A percentile compares a stretch with the other conserved stretches of the same genome.
These are phyloP conservation scores for Iris macrosiphon DNA, from an alignment of 106 monocot species.

Conservation along the genomic window DNA sequence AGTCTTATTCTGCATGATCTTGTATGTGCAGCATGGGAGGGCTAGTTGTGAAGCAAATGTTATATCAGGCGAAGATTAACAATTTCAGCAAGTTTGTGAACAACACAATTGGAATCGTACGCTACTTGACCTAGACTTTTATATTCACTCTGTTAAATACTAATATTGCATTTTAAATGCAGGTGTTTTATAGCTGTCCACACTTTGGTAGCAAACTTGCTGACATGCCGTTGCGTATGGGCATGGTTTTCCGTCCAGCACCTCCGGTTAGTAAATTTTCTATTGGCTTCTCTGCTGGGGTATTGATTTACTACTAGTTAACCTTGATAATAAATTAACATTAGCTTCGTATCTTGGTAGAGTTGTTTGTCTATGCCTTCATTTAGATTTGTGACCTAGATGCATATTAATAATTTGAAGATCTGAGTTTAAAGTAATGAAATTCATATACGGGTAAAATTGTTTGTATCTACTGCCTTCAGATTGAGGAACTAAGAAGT, in stretches of 20 bases:
- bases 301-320: background rate
- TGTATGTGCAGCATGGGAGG: constrained; percentile 87
- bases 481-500: constrained; percentile 97
- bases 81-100: constrained; percentile 60
- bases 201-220: constrained; percentile 99
- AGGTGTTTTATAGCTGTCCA: constrained; percentile 99
- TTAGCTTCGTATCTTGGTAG: no score
- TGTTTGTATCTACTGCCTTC: background rate
- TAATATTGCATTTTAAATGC: constrained; percentile 12
- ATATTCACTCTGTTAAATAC: background rate
- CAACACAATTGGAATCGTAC: constrained; percentile 87
- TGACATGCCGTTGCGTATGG: constrained; percentile 99
- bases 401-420: no score
- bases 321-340: no score
- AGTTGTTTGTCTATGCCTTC: no score
- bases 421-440: no score
- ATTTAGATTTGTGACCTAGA: no score
- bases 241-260: constrained; percentile 92
- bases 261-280: constrained; percentile 56
- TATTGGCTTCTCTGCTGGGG: background rate
- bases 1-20: background rate
- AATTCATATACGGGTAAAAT: background rate
- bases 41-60: constrained; percentile 91
- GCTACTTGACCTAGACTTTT: background rate
- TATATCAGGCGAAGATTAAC: constrained; percentile 78